These are phyloP conservation scores for Zasmidium cellare DNA, from an alignment of 2,329 filamentous ascomycete genomes.

Conservation along the genomic window DNA sequence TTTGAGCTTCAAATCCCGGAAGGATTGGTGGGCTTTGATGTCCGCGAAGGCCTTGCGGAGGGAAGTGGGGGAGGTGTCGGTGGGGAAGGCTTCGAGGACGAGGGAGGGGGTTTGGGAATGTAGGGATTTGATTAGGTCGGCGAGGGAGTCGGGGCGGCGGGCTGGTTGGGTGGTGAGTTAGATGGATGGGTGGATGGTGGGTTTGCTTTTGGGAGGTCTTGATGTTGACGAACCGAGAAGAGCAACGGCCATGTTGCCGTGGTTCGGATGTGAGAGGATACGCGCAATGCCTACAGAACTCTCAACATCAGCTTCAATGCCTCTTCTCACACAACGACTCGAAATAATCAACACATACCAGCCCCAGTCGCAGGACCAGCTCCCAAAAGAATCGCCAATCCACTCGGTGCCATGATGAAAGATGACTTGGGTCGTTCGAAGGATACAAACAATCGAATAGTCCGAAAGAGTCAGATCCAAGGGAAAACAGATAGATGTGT, in stretches of 20 bases:
- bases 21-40: slow-evolving; percentile 51
- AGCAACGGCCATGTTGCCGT: slow-evolving; percentile 57
- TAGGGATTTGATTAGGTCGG: slow-evolving; percentile 44
- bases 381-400: slow-evolving; percentile 54
- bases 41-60: slow-evolving; percentile 51
- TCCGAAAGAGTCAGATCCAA: no score
- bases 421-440: background rate
- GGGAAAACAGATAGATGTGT: no score
- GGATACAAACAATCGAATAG: background rate
- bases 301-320: background rate
- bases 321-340: background rate
- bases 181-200: no score
- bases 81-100: slow-evolving; percentile 54
- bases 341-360: slow-evolving; percentile 22
- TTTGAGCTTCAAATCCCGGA: slow-evolving; percentile 52
- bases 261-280: slow-evolving; percentile 50
- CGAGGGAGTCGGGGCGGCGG: slow-evolving; percentile 48
- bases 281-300: slow-evolving; percentile 51
- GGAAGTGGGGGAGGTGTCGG: slow-evolving; percentile 50
- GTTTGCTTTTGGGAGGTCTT: no score
- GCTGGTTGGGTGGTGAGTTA: slow-evolving; percentile 45
- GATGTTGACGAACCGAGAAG: background rate
- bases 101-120: slow-evolving; percentile 43
- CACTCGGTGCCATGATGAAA: slow-evolving; percentile 46
- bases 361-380: slow-evolving; percentile 46